Evolutionary conservation across 805 yeast genomes (phyloP), one percentile per base, ranked within the genome.

Genomic region (Kluyveromyces aestuarii): DNA sequence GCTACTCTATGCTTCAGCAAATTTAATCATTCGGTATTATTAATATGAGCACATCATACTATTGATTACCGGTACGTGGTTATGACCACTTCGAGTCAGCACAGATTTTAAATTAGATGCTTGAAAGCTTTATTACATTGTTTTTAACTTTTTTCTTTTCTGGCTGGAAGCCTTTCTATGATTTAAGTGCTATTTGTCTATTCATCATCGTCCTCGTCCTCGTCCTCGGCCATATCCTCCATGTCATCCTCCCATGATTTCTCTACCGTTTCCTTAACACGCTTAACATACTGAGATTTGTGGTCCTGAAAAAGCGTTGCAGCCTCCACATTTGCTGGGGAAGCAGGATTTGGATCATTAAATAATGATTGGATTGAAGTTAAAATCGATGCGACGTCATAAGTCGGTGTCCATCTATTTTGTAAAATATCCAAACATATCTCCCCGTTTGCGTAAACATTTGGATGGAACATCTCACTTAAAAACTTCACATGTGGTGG

Each of bases 321-420:
- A 6, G 98, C 98, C 67, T 93, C 99, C 7, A 87, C 98, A 59
- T 93, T 93, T 1, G 99, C 99, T 1, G 99, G 99, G 21, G 96
- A 86, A 46, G 90, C 82, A 44, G 90, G 95, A 64, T 93, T 93
- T 16, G 99, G 99, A 64, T 93, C 99, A 68, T 93, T 93, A 57
- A 93, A 73, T 53, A 93, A 75, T 49, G 90, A 82, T 66, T 93
- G 99, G 50, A 93, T 82, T 27, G 96, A 87, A 1, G 99, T 93
- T 57, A 93, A 74, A 49, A 93, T 91, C 11, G 96, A 88, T 10
- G 96, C 89, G 37, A 93, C 99, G 62, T 93, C 99, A 63, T 91
- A 93, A 0, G 99, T 93, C 11, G 99, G 99, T 25, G 96, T 85
- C 99, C 99, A 93, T 64, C 98, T 76, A 71, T 91, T 93, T 65